Conservation (phyloP, 306 rosid species). For the Parietaria judaica region DNA sequence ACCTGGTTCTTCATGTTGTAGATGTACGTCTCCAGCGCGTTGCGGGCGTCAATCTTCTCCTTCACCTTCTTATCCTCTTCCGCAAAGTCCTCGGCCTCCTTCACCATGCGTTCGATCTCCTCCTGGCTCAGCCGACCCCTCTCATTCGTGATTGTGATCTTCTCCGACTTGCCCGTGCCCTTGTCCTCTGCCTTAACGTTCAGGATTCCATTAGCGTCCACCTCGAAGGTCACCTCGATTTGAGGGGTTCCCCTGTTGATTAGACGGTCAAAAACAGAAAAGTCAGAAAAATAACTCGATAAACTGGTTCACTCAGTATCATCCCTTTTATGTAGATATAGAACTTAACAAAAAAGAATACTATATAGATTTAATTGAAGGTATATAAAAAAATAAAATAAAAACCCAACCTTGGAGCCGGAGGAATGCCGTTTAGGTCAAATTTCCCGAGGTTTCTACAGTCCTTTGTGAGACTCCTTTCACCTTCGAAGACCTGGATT, state of each 20-base stretch:
- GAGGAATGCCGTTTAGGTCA: slow-evolving; percentile 86
- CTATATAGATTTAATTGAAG: not conserved
- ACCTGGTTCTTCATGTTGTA: slow-evolving; percentile 98
- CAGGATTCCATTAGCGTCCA: slow-evolving; percentile 92
- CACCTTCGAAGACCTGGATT: slow-evolving; percentile 98
- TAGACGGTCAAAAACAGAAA: not conserved
- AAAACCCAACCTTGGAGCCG: slow-evolving; percentile 81
- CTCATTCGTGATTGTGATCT: slow-evolving; percentile 96
- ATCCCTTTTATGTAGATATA: too few species aligned
- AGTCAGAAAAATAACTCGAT: not conserved
- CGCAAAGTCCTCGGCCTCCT: slow-evolving; percentile 89
- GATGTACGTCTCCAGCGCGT: slow-evolving; percentile 71
- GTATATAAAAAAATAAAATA: not conserved
- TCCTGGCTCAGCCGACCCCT: slow-evolving; percentile 96
- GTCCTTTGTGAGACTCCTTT: slow-evolving; percentile 99
- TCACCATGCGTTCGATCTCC: slow-evolving; percentile 94
- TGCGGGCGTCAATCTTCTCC: slow-evolving; percentile 90
- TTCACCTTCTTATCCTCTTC: slow-evolving; percentile 97
- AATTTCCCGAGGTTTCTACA: slow-evolving; percentile 94
- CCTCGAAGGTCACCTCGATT: slow-evolving; percentile 98
- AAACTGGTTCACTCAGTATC: too few species aligned
- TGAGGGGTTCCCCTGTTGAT: slow-evolving; percentile 92
- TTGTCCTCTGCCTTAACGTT: slow-evolving; percentile 96
- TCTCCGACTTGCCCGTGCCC: slow-evolving; percentile 95
- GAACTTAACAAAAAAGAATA: slow-evolving; percentile 1